These are phyloP conservation scores for Lotus japonicus DNA, from an alignment of 306 rosid species.

Conservation along the genomic window DNA sequence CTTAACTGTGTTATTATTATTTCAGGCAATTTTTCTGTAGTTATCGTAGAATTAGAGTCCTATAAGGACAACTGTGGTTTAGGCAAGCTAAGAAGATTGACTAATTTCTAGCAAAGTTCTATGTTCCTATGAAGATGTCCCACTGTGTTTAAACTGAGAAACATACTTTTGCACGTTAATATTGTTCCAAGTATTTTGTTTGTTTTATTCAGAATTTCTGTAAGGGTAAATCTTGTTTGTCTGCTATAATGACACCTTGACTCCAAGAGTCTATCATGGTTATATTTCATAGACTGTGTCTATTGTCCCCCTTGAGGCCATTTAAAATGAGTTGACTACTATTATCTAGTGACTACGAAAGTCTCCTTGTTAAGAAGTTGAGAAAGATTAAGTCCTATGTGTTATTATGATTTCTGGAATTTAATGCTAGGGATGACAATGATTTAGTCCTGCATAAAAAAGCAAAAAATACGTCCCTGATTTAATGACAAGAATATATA, in stretches of 20 bases:
- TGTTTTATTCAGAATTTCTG: neutral
- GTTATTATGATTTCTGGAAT: neutral
- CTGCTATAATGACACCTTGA: neutral
- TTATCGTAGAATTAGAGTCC: neutral
- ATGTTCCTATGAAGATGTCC: neutral
- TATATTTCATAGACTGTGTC: neutral
- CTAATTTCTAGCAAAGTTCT: neutral
- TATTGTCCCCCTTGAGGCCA: neutral
- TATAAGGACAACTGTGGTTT: neutral
- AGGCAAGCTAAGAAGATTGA: constrained; percentile 1
- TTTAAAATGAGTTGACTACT: neutral
- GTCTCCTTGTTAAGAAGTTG: neutral
- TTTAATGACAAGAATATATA: neutral
- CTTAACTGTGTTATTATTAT: neutral
- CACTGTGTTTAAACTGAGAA: neutral
- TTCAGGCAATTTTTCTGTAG: neutral
- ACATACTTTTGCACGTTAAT: neutral
- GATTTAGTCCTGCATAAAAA: neutral
- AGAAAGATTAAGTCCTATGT: neutral
- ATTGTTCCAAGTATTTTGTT: neutral
- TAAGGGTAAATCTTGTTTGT: neutral
- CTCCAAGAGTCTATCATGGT: neutral
- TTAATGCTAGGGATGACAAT: neutral
- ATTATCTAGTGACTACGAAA: neutral
- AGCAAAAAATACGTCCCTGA: neutral